Conservation (phyloP, 2,329 filamentous ascomycete species). For the Podosphaera leucotricha region DNA sequence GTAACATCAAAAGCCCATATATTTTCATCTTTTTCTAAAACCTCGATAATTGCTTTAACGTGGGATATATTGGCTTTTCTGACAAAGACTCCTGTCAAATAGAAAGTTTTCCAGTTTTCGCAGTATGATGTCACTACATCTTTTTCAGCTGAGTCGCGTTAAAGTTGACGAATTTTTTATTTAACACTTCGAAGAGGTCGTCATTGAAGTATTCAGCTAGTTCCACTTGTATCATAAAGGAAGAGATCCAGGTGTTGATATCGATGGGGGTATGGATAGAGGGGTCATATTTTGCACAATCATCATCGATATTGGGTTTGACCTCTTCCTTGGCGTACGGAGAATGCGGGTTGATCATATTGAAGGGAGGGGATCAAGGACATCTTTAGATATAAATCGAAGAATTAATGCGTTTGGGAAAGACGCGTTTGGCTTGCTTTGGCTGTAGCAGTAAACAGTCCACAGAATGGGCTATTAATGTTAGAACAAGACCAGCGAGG, state of each 20-base stretch:
- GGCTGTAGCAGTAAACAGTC: slow-evolving; percentile 1
- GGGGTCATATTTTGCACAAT: too few relatives aligned
- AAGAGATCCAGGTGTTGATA: too few relatives aligned
- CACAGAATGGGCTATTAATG: slow-evolving; percentile 1
- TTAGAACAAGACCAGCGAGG: not conserved
- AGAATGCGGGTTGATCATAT: too few relatives aligned
- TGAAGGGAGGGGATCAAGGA: not conserved
- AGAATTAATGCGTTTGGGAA: not conserved
- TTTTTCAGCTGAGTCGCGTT: too few relatives aligned
- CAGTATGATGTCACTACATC: not conserved
- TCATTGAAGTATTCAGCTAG: too few relatives aligned
- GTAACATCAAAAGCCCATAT: not conserved
- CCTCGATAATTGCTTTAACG: not conserved
- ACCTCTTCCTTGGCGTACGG: too few relatives aligned
- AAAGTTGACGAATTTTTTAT: too few relatives aligned
- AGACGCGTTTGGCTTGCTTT: not conserved
- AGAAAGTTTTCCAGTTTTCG: slow-evolving; percentile 1
- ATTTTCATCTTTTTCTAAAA: not conserved
- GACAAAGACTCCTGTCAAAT: slow-evolving; percentile 1
- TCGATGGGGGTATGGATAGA: too few relatives aligned
- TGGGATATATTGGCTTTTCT: not conserved
- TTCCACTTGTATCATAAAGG: too few relatives aligned
- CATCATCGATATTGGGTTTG: too few relatives aligned
- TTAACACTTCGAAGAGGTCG: too few relatives aligned
- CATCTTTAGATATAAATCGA: not conserved